Evolutionary conservation across 805 yeast genomes (phyloP).

Genomic region (Jamesozyma piceae): DNA sequence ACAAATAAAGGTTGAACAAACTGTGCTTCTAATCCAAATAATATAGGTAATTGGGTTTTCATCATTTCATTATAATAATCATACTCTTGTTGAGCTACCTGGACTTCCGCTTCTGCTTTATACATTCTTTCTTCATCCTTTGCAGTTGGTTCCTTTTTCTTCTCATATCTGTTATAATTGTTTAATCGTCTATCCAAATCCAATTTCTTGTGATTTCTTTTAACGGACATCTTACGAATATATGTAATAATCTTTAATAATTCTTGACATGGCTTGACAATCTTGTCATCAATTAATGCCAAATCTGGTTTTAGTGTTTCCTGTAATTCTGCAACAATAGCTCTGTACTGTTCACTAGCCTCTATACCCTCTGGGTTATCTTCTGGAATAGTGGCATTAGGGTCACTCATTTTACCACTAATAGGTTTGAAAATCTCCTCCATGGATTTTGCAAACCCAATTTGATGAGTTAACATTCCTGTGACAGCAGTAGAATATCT

Average conservation of each 20-base stretch:
- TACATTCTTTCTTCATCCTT: slow-evolving; percentile 90
- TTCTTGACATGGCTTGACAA: slow-evolving; percentile 88
- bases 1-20: slow-evolving; percentile 91
- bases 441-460: slow-evolving; percentile 90
- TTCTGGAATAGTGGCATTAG: slow-evolving; percentile 75
- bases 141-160: slow-evolving; percentile 70
- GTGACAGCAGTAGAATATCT: slow-evolving; percentile 86
- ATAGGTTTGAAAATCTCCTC: slow-evolving; percentile 96
- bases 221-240: slow-evolving; percentile 87
- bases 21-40: slow-evolving; percentile 82
- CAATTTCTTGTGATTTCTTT: slow-evolving; percentile 90
- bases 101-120: slow-evolving; percentile 80
- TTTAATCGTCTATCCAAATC: slow-evolving; percentile 83
- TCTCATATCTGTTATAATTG: slow-evolving; percentile 61
- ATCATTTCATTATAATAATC: slow-evolving; percentile 93
- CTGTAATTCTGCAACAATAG: slow-evolving; percentile 77
- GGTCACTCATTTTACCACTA: slow-evolving; percentile 85
- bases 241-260: slow-evolving; percentile 68
- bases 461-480: slow-evolving; percentile 87
- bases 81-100: slow-evolving; percentile 88
- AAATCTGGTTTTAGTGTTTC: slow-evolving; percentile 83
- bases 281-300: slow-evolving; percentile 81
- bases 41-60: slow-evolving; percentile 78
- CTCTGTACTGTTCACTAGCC: slow-evolving; percentile 88
- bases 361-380: slow-evolving; percentile 95